A percentile compares a stretch with the other conserved stretches of the same genome.
These are phyloP conservation scores for Shiraia sp. DNA, from an alignment of 2,329 filamentous ascomycete genomes.

Conservation along the genomic window DNA sequence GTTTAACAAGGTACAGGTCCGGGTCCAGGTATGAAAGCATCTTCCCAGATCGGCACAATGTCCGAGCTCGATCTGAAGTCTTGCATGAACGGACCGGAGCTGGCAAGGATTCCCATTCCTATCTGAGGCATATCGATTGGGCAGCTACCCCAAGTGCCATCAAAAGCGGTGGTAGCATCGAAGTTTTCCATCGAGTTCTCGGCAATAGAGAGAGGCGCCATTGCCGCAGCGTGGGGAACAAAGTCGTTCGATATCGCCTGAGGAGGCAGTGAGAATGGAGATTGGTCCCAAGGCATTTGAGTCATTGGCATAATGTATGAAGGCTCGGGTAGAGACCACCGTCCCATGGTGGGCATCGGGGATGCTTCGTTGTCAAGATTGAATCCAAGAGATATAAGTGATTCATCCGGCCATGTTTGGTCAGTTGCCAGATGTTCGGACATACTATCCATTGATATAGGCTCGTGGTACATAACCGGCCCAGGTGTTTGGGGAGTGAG, in stretches of 20 bases:
- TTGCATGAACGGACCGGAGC: conserved; percentile 43
- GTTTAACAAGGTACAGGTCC: conserved; percentile 46
- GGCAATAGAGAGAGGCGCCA: conserved; percentile 31
- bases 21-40: conserved; percentile 52
- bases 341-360: conserved; percentile 23
- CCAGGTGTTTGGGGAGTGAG: conserved; percentile 38
- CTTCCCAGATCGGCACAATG: conserved; percentile 43
- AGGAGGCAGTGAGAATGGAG: conserved; percentile 18
- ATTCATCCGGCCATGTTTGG: conserved; percentile 30
- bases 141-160: conserved; percentile 54
- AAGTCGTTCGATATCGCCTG: conserved; percentile 14
- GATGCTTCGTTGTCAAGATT: conserved; percentile 26
- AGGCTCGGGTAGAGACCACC: conserved; percentile 23
- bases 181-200: conserved; percentile 30
- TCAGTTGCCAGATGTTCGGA: conserved; percentile 25
- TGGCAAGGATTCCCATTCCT: conserved; percentile 34
- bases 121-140: conserved; percentile 50
- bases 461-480: conserved; percentile 27
- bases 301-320: conserved; percentile 17
- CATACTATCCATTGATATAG: conserved; percentile 20
- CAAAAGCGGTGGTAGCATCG: conserved; percentile 37
- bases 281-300: conserved; percentile 26
- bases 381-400: conserved; percentile 24
- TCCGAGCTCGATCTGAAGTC: conserved; percentile 36
- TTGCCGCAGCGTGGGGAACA: conserved; percentile 16